Base-by-base conservation (phyloP, 805 yeast genomes). In the Maudiozyma pseudohumilis region DNA sequence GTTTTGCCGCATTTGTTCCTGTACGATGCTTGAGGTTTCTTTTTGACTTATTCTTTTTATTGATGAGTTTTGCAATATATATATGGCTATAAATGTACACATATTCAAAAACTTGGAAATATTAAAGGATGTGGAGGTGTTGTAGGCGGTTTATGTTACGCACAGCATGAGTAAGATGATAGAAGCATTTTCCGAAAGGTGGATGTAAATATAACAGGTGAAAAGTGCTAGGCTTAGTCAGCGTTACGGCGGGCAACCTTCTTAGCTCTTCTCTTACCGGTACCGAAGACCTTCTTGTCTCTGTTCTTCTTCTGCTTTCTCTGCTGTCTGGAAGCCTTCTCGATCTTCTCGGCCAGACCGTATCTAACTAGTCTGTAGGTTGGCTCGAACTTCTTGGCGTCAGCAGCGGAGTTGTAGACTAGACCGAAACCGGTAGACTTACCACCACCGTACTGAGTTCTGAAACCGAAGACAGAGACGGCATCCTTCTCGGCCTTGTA, bases 241-340 rank as follows among this genome's bases (percentile, higher is more conserved):
- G 86, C 80, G 70, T 78, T 77, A 80, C 94, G 83, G 72, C 75
- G 82, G 66, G 89, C 89, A 66, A 79, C 76, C 70, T 74, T 80
- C 78, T 87, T 88, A 71, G 95, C 94, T 71, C 80, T 82, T 70
- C 84, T 78, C 69, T 77, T 81, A 65, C 88, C 94, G 63, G 98
- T 92, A 81, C 99, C 99, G 65, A 89, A 87, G 81, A 85, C 70
- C 84, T 92, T 92, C 87, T 82, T 80, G 66, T 83, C 95, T 79
- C 96, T 87, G 95, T 92, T 92, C 88, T 92, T 89, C 87, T 83
- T 86, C 79, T 89, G 97, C 75, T 92, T 92, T 80, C 98, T 86
- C 79, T 92, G 98, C 77, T 88, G 96, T 87, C 97, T 88, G 62
- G 96, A 86, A 61, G 95, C 76, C 78, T 86, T 87, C 73, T 89